Evolutionary conservation across 305 asterid genomes (phyloP).

Genomic region (Rubia balearica): DNA sequence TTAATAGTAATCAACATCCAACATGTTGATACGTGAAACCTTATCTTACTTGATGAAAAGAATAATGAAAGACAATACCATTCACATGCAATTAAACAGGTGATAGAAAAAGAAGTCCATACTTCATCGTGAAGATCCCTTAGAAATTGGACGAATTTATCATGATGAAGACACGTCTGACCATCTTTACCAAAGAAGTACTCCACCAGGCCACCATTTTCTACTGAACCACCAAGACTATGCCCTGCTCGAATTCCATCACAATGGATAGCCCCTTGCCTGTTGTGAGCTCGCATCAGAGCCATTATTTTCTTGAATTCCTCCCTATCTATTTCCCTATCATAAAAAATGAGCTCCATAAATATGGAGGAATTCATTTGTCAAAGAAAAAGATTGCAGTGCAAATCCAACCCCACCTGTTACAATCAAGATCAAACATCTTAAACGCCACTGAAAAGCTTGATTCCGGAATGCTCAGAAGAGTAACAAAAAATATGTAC

Average conservation of each 20-base stretch:
- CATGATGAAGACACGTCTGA: constrained; percentile 51
- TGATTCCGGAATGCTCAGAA: constrained; percentile 88
- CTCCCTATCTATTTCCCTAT: constrained; percentile 61
- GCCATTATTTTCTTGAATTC: constrained; percentile 89
- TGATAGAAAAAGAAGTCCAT: constrained; percentile 20
- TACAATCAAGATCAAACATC: constrained; percentile 86
- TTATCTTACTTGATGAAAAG: background rate
- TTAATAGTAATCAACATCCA: background rate
- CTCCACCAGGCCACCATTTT: constrained; percentile 77
- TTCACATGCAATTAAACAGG: background rate
- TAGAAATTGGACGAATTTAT: constrained; percentile 60
- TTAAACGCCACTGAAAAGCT: constrained; percentile 89
- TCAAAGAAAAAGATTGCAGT: background rate
- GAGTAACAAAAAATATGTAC: constrained; percentile 83
- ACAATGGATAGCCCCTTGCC: constrained; percentile 74
- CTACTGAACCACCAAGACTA: constrained; percentile 53
- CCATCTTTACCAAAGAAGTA: constrained; percentile 77
- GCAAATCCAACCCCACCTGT: constrained; percentile 43
- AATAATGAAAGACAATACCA: background rate
- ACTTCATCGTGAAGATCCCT: constrained; percentile 78
- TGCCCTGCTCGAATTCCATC: constrained; percentile 73
- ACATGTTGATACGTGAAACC: background rate
- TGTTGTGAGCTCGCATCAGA: constrained; percentile 77
- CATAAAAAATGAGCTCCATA: constrained; percentile 9
- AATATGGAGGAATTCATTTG: background rate